Evolutionary conservation across 805 yeast genomes (phyloP).

Genomic region (Nadsonia fulvescens): DNA sequence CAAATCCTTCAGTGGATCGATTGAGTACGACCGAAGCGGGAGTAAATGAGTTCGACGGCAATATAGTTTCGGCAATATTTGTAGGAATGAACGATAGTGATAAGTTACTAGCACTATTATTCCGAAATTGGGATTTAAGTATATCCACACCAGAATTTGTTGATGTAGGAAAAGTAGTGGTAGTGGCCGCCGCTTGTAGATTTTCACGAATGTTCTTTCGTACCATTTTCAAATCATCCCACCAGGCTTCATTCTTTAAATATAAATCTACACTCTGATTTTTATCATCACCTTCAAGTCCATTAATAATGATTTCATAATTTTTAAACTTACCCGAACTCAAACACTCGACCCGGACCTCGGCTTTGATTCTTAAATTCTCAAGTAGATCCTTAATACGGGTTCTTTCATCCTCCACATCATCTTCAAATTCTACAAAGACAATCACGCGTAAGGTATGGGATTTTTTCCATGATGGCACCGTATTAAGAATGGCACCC

Average conservation of each 20-base stretch:
- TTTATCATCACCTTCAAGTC: constrained; percentile 28
- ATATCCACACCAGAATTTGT: too few species aligned
- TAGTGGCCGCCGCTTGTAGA: too few species aligned
- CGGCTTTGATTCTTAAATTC: constrained; percentile 72
- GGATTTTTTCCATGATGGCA: constrained; percentile 75
- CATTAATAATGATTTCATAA: constrained; percentile 66
- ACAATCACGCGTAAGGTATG: constrained; percentile 67
- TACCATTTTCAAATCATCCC: constrained; percentile 49
- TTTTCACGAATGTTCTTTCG: constrained; percentile 21
- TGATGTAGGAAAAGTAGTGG: too few species aligned
- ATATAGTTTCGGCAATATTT: too few species aligned
- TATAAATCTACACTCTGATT: constrained; percentile 30
- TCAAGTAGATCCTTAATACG: constrained; percentile 48
- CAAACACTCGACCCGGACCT: constrained; percentile 55
- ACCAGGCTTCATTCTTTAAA: constrained; percentile 64
- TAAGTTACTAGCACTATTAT: too few species aligned
- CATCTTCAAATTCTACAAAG: constrained; percentile 64
- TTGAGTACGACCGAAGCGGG: too few species aligned
- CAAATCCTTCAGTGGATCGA: too few species aligned
- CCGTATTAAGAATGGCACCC: constrained; percentile 85
- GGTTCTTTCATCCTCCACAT: constrained; percentile 48
- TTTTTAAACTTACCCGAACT: constrained; percentile 33
- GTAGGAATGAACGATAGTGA: too few species aligned
- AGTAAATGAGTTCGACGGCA: too few species aligned
- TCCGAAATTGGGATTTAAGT: too few species aligned